Percentiles rank a stretch among this genome's conserved stretches.
These are phyloP conservation scores for Psidium friedrichsthalianum DNA, from an alignment of 345 rosid species.

Conservation along the genomic window DNA sequence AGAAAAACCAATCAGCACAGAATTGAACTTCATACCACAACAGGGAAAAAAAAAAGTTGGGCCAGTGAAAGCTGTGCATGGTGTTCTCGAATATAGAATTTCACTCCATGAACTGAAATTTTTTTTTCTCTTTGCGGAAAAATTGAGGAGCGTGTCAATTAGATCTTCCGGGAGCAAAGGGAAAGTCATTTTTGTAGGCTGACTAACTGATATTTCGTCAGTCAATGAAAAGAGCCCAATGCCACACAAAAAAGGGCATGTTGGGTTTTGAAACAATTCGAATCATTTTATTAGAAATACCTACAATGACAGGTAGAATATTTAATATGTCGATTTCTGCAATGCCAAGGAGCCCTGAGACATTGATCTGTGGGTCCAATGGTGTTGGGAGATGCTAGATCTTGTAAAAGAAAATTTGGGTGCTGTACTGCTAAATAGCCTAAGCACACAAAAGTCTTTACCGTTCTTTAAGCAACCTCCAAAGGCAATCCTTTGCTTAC, in stretches of 20 bases:
- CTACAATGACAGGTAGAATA: too few species aligned
- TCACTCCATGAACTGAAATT: neutral
- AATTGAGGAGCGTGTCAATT: neutral
- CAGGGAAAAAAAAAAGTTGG: neutral
- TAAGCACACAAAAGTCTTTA: neutral
- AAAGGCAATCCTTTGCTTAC: slow-evolving; percentile 3
- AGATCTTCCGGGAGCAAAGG: neutral
- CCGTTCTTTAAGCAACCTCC: neutral
- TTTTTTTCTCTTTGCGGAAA: neutral
- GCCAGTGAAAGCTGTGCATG: neutral
- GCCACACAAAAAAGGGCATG: too few species aligned
- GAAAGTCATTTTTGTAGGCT: too few species aligned
- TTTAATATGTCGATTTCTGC: neutral
- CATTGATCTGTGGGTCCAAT: neutral
- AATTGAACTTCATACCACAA: neutral
- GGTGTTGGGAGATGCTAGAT: neutral
- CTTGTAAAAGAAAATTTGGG: neutral
- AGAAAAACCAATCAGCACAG: neutral
- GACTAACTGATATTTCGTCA: too few species aligned
- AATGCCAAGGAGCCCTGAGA: neutral
- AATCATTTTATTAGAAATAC: too few species aligned
- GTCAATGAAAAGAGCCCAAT: too few species aligned
- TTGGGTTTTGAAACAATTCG: too few species aligned
- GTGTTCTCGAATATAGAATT: neutral
- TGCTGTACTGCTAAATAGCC: neutral